A percentile compares a stretch with the other conserved stretches of the same genome.
phyloP scores from a whole-genome alignment of 306 rosid genomes.

The Arachis hypogaea region DNA sequence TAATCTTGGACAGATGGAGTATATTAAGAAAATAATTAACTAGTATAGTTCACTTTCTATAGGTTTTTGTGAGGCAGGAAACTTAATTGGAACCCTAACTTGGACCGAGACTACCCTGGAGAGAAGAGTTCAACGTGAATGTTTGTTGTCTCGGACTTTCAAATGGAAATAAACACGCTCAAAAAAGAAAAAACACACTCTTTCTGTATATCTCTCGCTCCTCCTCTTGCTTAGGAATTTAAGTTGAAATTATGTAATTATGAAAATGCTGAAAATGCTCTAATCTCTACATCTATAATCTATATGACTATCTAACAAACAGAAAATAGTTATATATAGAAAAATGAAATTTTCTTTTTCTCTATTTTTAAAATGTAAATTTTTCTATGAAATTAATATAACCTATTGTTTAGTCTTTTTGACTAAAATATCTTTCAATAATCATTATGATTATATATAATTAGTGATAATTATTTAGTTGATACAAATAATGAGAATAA shows the following conservation, averaged over 20 bases:
- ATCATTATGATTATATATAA: no score
- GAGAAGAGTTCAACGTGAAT: slow-evolving; percentile 71
- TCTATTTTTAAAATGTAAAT: no score
- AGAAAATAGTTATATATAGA: no score
- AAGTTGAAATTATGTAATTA: background rate
- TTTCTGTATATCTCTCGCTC: background rate
- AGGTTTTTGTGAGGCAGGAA: slow-evolving; percentile 10
- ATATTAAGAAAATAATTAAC: background rate
- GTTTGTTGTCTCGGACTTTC: slow-evolving; percentile 70
- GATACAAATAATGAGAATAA: no score
- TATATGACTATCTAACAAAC: no score
- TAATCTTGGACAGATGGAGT: slow-evolving; percentile 2
- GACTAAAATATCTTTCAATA: no score
- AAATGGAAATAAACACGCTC: slow-evolving; percentile 51
- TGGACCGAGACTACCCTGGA: slow-evolving; percentile 52
- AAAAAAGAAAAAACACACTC: background rate
- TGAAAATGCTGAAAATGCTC: no score
- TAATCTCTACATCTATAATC: no score
- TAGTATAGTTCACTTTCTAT: slow-evolving; percentile 3
- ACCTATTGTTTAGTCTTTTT: no score
- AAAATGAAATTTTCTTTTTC: no score
- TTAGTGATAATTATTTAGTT: no score
- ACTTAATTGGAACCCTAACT: slow-evolving; percentile 45
- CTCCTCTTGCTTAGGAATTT: slow-evolving; percentile 21
- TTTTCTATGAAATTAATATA: no score